Base-by-base conservation (phyloP, 2,329 filamentous ascomycete genomes). In the Hypoxylon sp. region DNA sequence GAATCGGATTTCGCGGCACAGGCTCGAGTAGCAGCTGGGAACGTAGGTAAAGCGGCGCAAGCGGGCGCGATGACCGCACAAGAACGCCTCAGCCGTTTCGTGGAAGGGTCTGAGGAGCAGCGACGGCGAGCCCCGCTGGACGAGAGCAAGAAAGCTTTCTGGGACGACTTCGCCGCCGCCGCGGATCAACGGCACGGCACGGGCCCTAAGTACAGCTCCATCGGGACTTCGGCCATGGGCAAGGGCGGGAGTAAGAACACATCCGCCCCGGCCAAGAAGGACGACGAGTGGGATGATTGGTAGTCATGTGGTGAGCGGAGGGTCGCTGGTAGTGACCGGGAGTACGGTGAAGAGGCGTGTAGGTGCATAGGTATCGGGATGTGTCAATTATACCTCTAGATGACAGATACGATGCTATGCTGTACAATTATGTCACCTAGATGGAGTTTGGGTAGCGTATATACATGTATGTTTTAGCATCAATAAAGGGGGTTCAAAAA, bases 121-220 rank as follows among this genome's bases (percentile, higher is more conserved):
- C 68, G 71, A 50, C 74, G 80, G 60, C 75, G 78, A 60, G 80
- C 75, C 56, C 81, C 78, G 59, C 73, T 88, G 53, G 84, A 89
- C 73, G 84, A 82, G 84, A 91, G 78, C 86, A 91, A 90, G 79
- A 91, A 91, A 76, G 91, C 92, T 71, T 97, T 97, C 79, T 97
- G 94, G 94, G 94, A 97, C 76, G 91, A 91, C 71, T 97, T 98
- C 79, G 90, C 93, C 0, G 87, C 86, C 26, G 78, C 90, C 24
- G 90, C 88, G 0, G 86, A 90, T 79, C 82, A 86, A 73, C 78
- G 80, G 62, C 79, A 80, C 61, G 76, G 70, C 42, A 75, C 74
- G 11, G 76, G 75, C 44, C 78, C 73, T 30, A 76, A 76, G 69
- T 75, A 80, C 61, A 85, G 80, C 71, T 80, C 85, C 2, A 86